These are phyloP conservation scores for Passalora sequoiae DNA, from an alignment of 2,329 filamentous ascomycete genomes.

Conservation along the genomic window DNA sequence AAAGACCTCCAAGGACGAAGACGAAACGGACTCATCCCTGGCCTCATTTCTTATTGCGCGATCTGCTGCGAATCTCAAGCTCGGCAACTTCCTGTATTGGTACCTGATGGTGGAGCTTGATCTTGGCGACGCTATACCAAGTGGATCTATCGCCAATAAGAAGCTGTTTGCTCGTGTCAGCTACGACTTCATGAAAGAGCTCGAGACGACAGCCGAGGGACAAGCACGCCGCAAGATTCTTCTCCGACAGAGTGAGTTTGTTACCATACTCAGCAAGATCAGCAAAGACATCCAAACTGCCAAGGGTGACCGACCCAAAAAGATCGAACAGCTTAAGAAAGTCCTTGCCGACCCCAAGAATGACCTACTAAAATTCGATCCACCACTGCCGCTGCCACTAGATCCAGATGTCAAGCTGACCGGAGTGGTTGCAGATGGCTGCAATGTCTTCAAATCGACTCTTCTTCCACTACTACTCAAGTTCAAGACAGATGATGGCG, in stretches of 20 bases:
- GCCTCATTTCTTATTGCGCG: conserved; percentile 84
- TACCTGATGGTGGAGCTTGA: conserved; percentile 98
- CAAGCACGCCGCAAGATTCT: conserved; percentile 69
- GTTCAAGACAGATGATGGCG: conserved; percentile 73
- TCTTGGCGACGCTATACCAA: conserved; percentile 53
- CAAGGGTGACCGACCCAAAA: conserved; percentile 69
- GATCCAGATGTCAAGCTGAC: conserved; percentile 77
- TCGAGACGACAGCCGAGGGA: conserved; percentile 67
- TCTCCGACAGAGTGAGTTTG: conserved; percentile 80
- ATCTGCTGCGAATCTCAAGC: conserved; percentile 78
- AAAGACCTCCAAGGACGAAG: conserved; percentile 36
- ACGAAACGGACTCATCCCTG: conserved; percentile 70
- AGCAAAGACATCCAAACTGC: conserved; percentile 82
- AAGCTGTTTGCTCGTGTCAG: conserved; percentile 89
- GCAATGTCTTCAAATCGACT: conserved; percentile 91
- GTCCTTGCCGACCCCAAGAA: conserved; percentile 85
- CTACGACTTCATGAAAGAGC: conserved; percentile 89
- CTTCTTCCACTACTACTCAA: conserved; percentile 85
- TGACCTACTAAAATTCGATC: conserved; percentile 75
- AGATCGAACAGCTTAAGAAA: conserved; percentile 78
- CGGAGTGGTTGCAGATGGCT: conserved; percentile 76
- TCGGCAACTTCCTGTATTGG: conserved; percentile 96
- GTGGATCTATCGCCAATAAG: conserved; percentile 62
- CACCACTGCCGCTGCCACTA: conserved; percentile 78
- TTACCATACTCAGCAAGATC: conserved; percentile 80